These are phyloP conservation scores for Cryptococcus maquisensis DNA, from an alignment of 1,284 basidiomycete species.

Conservation along the genomic window DNA sequence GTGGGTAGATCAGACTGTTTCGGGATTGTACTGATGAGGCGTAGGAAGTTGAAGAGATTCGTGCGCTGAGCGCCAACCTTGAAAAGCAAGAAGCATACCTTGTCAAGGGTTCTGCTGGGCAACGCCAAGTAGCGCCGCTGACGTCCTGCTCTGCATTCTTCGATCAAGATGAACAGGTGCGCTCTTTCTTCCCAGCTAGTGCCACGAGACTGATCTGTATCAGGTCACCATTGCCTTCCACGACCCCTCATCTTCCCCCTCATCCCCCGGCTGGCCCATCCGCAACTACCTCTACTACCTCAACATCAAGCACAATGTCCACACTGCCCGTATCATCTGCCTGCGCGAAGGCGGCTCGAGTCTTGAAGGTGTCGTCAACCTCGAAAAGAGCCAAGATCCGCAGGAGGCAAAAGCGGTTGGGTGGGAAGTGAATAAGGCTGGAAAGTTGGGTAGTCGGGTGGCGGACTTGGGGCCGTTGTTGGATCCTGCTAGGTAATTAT, in stretches of 20 bases:
- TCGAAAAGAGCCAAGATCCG: not conserved
- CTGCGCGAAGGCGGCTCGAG: constrained; percentile 56
- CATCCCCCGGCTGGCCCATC: constrained; percentile 88
- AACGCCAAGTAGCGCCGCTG: constrained; percentile 53
- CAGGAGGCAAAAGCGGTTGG: constrained; percentile 62
- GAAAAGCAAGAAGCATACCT: constrained; percentile 11
- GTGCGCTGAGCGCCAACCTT: constrained; percentile 9
- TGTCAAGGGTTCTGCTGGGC: constrained; percentile 22
- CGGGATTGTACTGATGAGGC: not conserved
- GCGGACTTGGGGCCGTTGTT: constrained; percentile 93
- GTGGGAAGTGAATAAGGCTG: constrained; percentile 87
- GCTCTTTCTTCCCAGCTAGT: constrained; percentile 12
- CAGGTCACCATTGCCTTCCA: constrained; percentile 62
- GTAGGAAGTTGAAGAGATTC: constrained; percentile 23
- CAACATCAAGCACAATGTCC: constrained; percentile 53
- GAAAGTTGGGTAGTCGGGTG: constrained; percentile 79
- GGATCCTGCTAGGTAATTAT: constrained; percentile 66
- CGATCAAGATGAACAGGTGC: constrained; percentile 49
- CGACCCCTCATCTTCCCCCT: constrained; percentile 75
- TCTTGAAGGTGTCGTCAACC: constrained; percentile 15
- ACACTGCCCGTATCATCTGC: constrained; percentile 63
- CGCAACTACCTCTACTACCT: constrained; percentile 87
- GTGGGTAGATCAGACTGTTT: constrained; percentile 10
- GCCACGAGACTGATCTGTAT: not conserved
- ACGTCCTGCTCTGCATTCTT: constrained; percentile 60